phyloP scores from a whole-genome alignment of 2,329 filamentous ascomycete genomes.

The Raffaelea arxii region DNA sequence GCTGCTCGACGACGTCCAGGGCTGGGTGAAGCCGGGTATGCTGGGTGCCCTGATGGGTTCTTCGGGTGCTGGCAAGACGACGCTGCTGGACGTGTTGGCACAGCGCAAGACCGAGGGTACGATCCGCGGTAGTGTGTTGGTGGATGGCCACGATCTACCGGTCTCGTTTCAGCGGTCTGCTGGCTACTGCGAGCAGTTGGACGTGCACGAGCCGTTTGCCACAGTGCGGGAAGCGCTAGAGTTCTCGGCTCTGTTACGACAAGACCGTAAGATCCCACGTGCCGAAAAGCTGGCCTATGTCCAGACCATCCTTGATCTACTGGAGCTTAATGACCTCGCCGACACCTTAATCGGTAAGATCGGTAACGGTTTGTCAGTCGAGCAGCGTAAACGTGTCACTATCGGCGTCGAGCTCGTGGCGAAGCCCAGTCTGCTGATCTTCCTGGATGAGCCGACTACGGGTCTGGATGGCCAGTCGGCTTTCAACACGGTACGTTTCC shows the following conservation, averaged over 20 bases:
- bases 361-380: constrained; percentile 43
- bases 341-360: constrained; percentile 36
- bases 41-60: constrained; percentile 73
- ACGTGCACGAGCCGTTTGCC: constrained; percentile 62
- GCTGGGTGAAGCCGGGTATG: constrained; percentile 75
- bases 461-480: constrained; percentile 61
- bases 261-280: constrained; percentile 52
- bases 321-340: constrained; percentile 37
- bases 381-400: constrained; percentile 45
- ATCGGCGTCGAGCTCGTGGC: constrained; percentile 54
- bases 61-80: constrained; percentile 78
- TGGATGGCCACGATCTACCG: constrained; percentile 64
- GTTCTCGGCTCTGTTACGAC: constrained; percentile 65
- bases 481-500: constrained; percentile 53
- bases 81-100: constrained; percentile 72
- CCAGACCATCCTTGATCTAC: constrained; percentile 62
- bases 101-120: constrained; percentile 71
- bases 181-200: constrained; percentile 73
- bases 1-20: constrained; percentile 70
- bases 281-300: constrained; percentile 68
- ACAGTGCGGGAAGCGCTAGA: constrained; percentile 69
- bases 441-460: constrained; percentile 53
- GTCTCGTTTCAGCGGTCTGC: constrained; percentile 70
- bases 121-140: constrained; percentile 63
- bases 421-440: constrained; percentile 49